Conservation (phyloP, 2,329 filamentous ascomycete genomes). For the Fusarium udum region DNA sequence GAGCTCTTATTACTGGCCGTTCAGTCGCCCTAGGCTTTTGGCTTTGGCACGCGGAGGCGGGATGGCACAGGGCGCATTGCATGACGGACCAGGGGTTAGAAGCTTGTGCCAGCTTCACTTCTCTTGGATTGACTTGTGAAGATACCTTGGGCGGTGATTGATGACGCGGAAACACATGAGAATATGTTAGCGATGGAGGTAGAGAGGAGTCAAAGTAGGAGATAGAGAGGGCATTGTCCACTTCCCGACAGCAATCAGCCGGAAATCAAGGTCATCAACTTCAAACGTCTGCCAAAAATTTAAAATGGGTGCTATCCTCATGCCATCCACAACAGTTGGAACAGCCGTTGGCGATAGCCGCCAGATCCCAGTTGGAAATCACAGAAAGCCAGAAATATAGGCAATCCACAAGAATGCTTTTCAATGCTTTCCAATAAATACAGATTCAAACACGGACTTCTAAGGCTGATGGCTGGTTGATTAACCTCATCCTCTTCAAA, state of each 20-base stretch:
- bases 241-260: not conserved
- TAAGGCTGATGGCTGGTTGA: constrained; percentile 8
- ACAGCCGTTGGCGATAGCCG: constrained; percentile 20
- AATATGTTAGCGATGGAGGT: not conserved
- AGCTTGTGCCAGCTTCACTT: constrained; percentile 40
- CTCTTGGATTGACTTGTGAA: constrained; percentile 17
- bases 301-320: constrained; percentile 16
- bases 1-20: constrained; percentile 20
- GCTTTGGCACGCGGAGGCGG: constrained; percentile 23
- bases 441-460: constrained; percentile 3
- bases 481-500: constrained; percentile 35
- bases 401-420: not conserved
- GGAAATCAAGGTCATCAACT: constrained; percentile 30
- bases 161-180: constrained; percentile 10
- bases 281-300: constrained; percentile 34
- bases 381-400: constrained; percentile 6
- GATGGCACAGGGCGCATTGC: constrained; percentile 39
- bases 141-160: constrained; percentile 1
- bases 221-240: constrained; percentile 1
- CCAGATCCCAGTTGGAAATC: constrained; percentile 28
- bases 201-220: not conserved
- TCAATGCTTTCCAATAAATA: not conserved
- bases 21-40: constrained; percentile 11
- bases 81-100: constrained; percentile 33
- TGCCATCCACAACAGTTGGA: not conserved